These are phyloP conservation scores for Cladosporium halotolerans DNA, from an alignment of 2,329 filamentous ascomycete genomes.

Conservation along the genomic window DNA sequence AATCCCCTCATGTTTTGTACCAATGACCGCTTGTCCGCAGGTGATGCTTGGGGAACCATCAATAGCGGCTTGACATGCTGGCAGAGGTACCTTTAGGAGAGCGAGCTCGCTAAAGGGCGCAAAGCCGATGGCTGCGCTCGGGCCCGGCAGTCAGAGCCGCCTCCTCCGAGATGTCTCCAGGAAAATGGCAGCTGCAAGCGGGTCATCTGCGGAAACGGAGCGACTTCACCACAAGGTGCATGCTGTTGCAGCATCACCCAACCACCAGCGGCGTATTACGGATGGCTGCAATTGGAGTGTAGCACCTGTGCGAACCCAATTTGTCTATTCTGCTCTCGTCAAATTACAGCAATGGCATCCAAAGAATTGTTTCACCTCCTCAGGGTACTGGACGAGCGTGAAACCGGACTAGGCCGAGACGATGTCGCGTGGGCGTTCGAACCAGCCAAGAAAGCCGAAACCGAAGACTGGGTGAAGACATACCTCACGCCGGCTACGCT, in stretches of 20 bases:
- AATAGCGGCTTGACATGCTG: background rate
- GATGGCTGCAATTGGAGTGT: background rate
- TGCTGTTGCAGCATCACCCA: too few relatives aligned
- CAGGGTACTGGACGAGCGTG: constrained; percentile 39
- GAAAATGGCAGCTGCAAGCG: background rate
- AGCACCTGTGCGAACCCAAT: background rate
- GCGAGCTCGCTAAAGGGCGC: background rate
- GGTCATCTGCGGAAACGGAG: background rate
- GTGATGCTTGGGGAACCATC: background rate
- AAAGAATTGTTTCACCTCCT: constrained; percentile 36
- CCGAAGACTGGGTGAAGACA: constrained; percentile 40
- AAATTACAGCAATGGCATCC: constrained; percentile 13
- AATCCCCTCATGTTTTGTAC: too few relatives aligned
- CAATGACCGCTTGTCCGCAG: too few relatives aligned
- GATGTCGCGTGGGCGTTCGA: constrained; percentile 45
- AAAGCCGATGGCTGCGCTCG: too few relatives aligned
- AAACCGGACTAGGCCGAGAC: constrained; percentile 39
- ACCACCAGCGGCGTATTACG: too few relatives aligned
- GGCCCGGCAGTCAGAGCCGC: background rate
- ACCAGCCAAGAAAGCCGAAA: constrained; percentile 34
- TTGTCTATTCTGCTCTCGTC: background rate
- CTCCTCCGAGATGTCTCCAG: constrained; percentile 2
- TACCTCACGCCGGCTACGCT: constrained; percentile 42
- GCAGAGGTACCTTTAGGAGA: background rate
- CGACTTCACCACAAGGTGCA: background rate